Percentiles rank a stretch among this genome's conserved stretches.
phyloP scores from a whole-genome alignment of 2,329 filamentous ascomycete species.

The Aspergillus spinulosporus region DNA sequence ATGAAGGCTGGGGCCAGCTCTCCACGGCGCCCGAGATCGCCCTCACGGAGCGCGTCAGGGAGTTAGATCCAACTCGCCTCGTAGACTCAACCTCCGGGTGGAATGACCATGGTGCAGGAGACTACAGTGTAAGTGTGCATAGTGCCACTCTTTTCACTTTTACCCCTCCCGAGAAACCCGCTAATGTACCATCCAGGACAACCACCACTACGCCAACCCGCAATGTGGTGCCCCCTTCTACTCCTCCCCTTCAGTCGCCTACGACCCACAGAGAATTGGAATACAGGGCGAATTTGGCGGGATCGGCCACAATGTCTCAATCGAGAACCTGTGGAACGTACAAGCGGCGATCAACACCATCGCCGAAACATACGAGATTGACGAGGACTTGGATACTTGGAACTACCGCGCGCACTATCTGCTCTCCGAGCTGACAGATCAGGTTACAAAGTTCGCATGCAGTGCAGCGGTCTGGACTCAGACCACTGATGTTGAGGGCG shows the following conservation, averaged over 20 bases:
- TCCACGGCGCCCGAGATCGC: conserved; percentile 54
- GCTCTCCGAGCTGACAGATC: conserved; percentile 50
- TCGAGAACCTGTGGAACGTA: conserved; percentile 67
- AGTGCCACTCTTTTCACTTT: conserved; percentile 3
- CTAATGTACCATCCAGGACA: conserved; percentile 50
- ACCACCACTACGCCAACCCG: conserved; percentile 70
- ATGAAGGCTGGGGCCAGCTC: conserved; percentile 70
- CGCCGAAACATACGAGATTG: conserved; percentile 68
- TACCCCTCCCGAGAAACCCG: no score
- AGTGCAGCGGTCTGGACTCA: conserved; percentile 71
- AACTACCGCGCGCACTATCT: conserved; percentile 64
- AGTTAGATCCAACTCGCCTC: conserved; percentile 64
- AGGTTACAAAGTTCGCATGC: conserved; percentile 59
- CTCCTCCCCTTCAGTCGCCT: conserved; percentile 57
- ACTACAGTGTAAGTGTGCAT: conserved; percentile 50
- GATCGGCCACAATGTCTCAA: conserved; percentile 64
- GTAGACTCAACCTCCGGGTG: conserved; percentile 66
- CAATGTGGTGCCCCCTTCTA: conserved; percentile 71
- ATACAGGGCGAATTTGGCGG: conserved; percentile 73
- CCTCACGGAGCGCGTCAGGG: conserved; percentile 56
- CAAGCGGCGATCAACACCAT: conserved; percentile 59
- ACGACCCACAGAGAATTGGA: conserved; percentile 61
- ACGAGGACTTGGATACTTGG: conserved; percentile 59
- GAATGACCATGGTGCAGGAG: conserved; percentile 67
- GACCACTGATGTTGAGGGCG: conserved; percentile 72